A percentile compares a stretch with the other conserved stretches of the same genome.
These are phyloP conservation scores for Breynia disticha DNA, from an alignment of 441 rosid genomes.

Conservation along the genomic window DNA sequence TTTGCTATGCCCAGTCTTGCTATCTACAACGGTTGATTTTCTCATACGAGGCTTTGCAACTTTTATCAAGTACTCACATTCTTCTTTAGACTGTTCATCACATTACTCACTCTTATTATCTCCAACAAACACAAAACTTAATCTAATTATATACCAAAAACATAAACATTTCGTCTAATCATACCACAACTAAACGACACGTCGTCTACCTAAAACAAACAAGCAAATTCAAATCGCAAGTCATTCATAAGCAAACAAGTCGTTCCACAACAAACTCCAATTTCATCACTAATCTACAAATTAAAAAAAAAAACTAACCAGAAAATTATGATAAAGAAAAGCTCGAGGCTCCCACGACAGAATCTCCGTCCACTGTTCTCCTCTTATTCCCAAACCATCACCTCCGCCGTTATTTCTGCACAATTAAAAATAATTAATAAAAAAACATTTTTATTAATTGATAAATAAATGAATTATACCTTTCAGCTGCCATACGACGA, in stretches of 20 bases:
- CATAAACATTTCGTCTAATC: too few relatives aligned
- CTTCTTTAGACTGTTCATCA: constrained; percentile 57
- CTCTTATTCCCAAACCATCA: constrained; percentile 25
- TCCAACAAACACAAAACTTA: not conserved
- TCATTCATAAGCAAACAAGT: not conserved
- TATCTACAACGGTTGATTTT: constrained; percentile 81
- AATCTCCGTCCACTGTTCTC: constrained; percentile 67
- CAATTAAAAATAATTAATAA: not conserved
- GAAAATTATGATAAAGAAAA: constrained; percentile 64
- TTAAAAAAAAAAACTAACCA: constrained; percentile 33
- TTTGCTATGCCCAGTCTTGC: constrained; percentile 66
- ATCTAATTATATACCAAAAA: too few relatives aligned
- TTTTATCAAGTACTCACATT: constrained; percentile 62
- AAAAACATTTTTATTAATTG: not conserved
- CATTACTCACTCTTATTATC: too few relatives aligned
- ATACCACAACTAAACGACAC: not conserved
- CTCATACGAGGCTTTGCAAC: constrained; percentile 72
- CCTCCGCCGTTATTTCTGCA: constrained; percentile 13
- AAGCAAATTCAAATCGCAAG: not conserved
- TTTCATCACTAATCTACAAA: not conserved
- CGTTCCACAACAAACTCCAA: not conserved
- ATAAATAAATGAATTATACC: constrained; percentile 25
- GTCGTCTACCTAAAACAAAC: not conserved
- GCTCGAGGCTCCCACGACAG: constrained; percentile 94
- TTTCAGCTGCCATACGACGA: constrained; percentile 37